These are phyloP conservation scores for Colletotrichum sublineola DNA, from an alignment of 2,329 filamentous ascomycete species.

Conservation along the genomic window DNA sequence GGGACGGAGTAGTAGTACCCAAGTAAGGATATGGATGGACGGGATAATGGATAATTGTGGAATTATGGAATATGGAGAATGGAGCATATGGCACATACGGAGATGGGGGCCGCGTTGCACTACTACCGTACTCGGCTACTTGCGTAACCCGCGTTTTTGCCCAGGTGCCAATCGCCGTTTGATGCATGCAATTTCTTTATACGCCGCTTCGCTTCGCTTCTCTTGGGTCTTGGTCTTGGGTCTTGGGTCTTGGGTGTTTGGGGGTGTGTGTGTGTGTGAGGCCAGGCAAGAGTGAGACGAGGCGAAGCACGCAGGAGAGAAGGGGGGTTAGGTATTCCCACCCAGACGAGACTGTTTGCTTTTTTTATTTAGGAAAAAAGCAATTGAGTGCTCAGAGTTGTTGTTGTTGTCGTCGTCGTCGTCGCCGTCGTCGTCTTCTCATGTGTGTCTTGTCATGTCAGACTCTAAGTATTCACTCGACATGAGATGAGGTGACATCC, in stretches of 20 bases:
- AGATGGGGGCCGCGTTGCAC: neutral
- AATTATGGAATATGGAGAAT: too few relatives aligned
- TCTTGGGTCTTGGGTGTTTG: neutral
- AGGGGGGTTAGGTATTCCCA: neutral
- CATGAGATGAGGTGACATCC: neutral
- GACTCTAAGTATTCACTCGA: neutral
- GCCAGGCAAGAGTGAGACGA: neutral
- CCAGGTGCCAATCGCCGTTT: slow-evolving; percentile 2
- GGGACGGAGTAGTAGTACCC: neutral
- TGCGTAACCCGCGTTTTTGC: neutral
- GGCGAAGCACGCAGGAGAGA: neutral
- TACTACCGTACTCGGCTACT: neutral
- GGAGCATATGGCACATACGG: neutral
- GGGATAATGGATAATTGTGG: too few relatives aligned
- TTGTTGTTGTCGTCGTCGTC: too few relatives aligned
- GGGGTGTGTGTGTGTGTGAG: too few relatives aligned
- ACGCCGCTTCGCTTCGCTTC: neutral
- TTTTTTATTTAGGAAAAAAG: neutral
- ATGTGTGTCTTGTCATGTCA: neutral
- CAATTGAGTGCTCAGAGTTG: neutral
- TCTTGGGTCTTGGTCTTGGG: neutral
- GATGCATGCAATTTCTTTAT: slow-evolving; percentile 9
- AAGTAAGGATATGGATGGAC: too few relatives aligned
- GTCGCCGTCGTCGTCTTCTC: neutral
- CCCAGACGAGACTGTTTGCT: neutral